These are phyloP conservation scores for Phytophthora constricta DNA, from an alignment of 352 stramenopile species.

Conservation along the genomic window DNA sequence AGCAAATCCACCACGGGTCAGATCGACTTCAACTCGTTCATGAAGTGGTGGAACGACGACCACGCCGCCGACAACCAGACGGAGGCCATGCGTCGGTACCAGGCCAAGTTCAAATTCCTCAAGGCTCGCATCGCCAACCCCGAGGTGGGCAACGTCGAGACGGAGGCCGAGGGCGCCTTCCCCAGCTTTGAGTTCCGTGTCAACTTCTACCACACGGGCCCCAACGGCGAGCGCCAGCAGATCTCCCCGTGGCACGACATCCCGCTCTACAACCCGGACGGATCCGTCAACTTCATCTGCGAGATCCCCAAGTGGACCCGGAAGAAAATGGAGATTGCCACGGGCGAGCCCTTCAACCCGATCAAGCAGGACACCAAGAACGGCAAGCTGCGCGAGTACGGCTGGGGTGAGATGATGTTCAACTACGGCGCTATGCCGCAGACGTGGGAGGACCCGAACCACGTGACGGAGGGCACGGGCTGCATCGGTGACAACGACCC, in stretches of 20 bases:
- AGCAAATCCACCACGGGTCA: constrained; percentile 51
- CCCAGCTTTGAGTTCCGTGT: constrained; percentile 90
- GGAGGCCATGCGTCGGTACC: constrained; percentile 84
- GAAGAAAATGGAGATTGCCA: constrained; percentile 99
- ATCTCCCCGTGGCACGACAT: constrained; percentile 99
- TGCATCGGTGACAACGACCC: constrained; percentile 97
- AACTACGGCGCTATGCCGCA: constrained; percentile 99
- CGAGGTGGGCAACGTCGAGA: constrained; percentile 83
- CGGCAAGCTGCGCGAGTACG: constrained; percentile 95
- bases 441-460: constrained; percentile 98
- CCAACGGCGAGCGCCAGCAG: constrained; percentile 72
- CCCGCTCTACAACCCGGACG: constrained; percentile 92
- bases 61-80: constrained; percentile 71
- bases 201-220: constrained; percentile 90
- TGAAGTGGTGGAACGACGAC: constrained; percentile 91
- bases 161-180: constrained; percentile 76
- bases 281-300: constrained; percentile 91
- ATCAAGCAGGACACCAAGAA: constrained; percentile 99
- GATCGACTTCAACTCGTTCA: constrained; percentile 89
- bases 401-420: constrained; percentile 98
- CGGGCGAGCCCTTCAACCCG: constrained; percentile 94
- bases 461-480: constrained; percentile 84
- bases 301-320: constrained; percentile 99
- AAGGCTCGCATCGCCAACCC: constrained; percentile 88
- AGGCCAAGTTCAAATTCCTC: constrained; percentile 91